Conservation (phyloP, 176 grass and related monocot species). For the Carex kokanica region DNA sequence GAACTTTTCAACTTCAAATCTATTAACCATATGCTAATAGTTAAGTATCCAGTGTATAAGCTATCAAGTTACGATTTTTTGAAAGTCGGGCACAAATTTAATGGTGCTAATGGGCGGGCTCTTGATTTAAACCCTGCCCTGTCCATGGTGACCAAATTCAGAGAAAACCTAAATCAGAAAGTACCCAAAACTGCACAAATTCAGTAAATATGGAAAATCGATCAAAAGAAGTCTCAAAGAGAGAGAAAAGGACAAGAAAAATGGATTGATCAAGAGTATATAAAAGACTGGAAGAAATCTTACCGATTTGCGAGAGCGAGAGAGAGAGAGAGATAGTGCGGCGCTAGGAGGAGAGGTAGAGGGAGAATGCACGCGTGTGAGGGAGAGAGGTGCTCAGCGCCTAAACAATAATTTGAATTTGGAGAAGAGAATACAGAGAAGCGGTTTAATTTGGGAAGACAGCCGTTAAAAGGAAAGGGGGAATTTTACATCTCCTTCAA, state of each 20-base stretch:
- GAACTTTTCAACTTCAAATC: not conserved
- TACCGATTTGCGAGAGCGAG: not conserved
- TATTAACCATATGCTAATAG: not conserved
- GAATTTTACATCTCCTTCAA: too few species aligned
- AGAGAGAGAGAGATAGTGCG: not conserved
- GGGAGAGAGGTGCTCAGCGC: not conserved
- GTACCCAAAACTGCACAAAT: not conserved
- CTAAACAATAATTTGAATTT: not conserved
- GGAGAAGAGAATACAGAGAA: not conserved
- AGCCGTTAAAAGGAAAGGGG: too few species aligned
- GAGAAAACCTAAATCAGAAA: not conserved
- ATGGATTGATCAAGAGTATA: not conserved
- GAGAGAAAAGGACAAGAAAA: not conserved
- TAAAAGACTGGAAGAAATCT: not conserved
- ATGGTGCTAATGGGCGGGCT: not conserved
- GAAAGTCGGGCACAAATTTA: not conserved
- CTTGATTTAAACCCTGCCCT: not conserved
- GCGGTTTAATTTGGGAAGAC: not conserved
- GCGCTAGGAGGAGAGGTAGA: not conserved
- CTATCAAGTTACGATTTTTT: not conserved
- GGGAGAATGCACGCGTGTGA: not conserved
- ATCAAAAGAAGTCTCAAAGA: not conserved
- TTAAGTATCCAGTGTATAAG: not conserved
- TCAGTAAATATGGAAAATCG: not conserved
- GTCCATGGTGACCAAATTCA: not conserved